Conservation (phyloP, 73 alveolate genomes). For the Paramecium octaurelia region DNA sequence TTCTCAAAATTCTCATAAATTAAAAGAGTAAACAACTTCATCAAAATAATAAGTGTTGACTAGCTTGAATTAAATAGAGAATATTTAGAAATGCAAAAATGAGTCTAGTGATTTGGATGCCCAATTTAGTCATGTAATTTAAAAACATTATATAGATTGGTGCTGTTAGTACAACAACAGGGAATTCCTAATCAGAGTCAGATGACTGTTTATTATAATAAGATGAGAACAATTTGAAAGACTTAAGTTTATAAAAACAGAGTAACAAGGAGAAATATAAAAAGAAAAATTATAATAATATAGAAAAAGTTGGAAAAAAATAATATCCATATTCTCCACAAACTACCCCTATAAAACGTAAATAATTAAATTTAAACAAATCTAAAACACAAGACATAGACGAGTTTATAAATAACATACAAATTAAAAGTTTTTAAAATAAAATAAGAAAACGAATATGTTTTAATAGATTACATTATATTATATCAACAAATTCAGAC, state of each 20-base stretch:
- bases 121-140: neutral
- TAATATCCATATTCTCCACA: neutral
- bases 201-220: neutral
- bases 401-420: neutral
- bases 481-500: neutral
- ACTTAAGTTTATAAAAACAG: neutral
- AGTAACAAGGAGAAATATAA: neutral
- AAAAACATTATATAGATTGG: neutral
- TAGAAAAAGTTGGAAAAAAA: neutral
- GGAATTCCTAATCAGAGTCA: neutral
- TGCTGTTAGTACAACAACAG: slow-evolving; percentile 1
- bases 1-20: neutral
- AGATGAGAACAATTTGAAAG: neutral
- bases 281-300: neutral
- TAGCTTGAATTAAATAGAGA: neutral
- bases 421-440: neutral
- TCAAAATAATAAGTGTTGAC: neutral
- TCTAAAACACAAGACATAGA: neutral
- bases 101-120: neutral
- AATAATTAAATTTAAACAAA: neutral
- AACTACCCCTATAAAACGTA: neutral
- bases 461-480: neutral
- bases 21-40: neutral
- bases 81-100: neutral
- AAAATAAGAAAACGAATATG: neutral